Evolutionary conservation across 805 yeast species (phyloP).

Genomic region (Brettanomyces anomalus): DNA sequence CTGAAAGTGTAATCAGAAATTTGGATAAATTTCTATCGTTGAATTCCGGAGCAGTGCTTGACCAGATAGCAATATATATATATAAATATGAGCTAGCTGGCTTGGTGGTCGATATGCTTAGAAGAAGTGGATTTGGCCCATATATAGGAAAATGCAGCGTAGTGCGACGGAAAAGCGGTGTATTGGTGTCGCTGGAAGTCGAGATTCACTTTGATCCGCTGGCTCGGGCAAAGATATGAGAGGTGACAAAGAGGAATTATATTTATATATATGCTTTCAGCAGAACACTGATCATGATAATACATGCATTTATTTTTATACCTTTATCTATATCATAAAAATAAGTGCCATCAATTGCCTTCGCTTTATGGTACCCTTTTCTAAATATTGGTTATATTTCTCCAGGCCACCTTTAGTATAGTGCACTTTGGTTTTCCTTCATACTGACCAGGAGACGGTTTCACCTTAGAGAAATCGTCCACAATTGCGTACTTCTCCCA

Average conservation of each 20-base stretch:
- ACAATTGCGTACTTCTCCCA: constrained; percentile 70
- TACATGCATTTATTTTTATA: too few species aligned
- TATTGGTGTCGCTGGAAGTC: constrained; percentile 5
- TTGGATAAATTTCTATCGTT: constrained; percentile 1
- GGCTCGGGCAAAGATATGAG: too few species aligned
- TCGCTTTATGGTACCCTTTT: too few species aligned
- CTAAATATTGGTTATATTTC: too few species aligned
- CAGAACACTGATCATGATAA: too few species aligned
- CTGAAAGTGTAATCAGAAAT: constrained; percentile 6
- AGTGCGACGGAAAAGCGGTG: constrained; percentile 4
- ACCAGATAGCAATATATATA: constrained; percentile 3
- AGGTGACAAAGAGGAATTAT: too few species aligned
- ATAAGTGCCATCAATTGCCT: too few species aligned
- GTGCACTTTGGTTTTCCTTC: too few species aligned
- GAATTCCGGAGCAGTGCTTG: not conserved
- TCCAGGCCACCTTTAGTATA: too few species aligned
- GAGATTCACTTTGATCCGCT: not conserved
- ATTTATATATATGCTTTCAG: too few species aligned
- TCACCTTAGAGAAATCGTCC: constrained; percentile 11
- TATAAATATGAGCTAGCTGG: constrained; percentile 6
- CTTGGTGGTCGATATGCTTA: constrained; percentile 6
- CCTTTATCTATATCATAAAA: too few species aligned
- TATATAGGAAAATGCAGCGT: constrained; percentile 5
- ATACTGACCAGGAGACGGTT: constrained; percentile 15
- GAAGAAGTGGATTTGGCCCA: constrained; percentile 6